Evolutionary conservation across 1,284 basidiomycete species (phyloP).

Genomic region (Fomitopsis schrenkii): DNA sequence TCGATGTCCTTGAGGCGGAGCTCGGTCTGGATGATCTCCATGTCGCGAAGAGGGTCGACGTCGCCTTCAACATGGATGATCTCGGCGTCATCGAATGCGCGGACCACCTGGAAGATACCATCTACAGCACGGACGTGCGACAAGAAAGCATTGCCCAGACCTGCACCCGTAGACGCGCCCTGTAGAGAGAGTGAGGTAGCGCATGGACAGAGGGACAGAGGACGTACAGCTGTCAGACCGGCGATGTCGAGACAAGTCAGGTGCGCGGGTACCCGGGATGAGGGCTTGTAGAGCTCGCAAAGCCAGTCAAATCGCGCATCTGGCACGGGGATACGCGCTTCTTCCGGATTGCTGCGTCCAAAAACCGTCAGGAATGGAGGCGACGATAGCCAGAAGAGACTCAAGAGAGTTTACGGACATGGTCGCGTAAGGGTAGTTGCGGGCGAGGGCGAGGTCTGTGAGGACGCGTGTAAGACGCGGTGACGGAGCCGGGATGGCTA

Average conservation of each 20-base stretch:
- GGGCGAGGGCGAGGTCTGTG: slow-evolving; percentile 91
- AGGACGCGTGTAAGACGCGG: slow-evolving; percentile 4
- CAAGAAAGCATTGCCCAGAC: slow-evolving; percentile 97
- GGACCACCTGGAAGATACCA: slow-evolving; percentile 98
- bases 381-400: neutral
- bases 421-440: slow-evolving; percentile 98
- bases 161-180: slow-evolving; percentile 97
- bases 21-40: slow-evolving; percentile 97
- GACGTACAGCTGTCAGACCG: slow-evolving; percentile 85
- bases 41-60: slow-evolving; percentile 93
- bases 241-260: slow-evolving; percentile 99
- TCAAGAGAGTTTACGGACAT: slow-evolving; percentile 41
- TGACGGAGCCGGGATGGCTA: slow-evolving; percentile 7
- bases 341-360: slow-evolving; percentile 28
- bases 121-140: slow-evolving; percentile 98
- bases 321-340: slow-evolving; percentile 96
- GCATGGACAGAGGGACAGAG: neutral
- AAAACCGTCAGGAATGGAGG: neutral
- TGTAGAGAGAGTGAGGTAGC: slow-evolving; percentile 24
- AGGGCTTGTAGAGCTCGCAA: slow-evolving; percentile 87
- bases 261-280: slow-evolving; percentile 86
- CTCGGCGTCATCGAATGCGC: slow-evolving; percentile 98
- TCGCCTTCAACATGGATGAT: slow-evolving; percentile 99
- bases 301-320: slow-evolving; percentile 96
- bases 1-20: slow-evolving; percentile 97